Conservation (phyloP, 2,329 filamentous ascomycete species). For the Colletotrichum sp. region DNA sequence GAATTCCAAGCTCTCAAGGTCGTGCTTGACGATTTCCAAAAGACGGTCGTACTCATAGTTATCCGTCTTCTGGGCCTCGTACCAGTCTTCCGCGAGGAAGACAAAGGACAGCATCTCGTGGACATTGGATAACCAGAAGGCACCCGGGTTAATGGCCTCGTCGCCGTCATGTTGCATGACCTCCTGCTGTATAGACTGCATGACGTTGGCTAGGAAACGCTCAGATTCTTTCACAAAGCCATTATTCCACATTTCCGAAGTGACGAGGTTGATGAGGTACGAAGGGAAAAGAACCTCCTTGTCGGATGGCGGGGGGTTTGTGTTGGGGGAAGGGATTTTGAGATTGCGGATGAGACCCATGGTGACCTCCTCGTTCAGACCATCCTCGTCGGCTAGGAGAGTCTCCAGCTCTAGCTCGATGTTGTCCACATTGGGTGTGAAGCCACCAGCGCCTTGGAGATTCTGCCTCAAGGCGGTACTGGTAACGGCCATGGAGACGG, state of each 20-base stretch:
- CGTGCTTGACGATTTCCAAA: slow-evolving; percentile 98
- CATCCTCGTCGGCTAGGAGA: slow-evolving; percentile 92
- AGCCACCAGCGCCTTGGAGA: slow-evolving; percentile 75
- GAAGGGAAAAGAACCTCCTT: slow-evolving; percentile 99
- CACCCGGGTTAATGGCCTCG: slow-evolving; percentile 94
- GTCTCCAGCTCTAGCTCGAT: slow-evolving; percentile 95
- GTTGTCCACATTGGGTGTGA: slow-evolving; percentile 82
- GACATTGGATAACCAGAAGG: slow-evolving; percentile 99
- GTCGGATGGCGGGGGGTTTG: slow-evolving; percentile 89
- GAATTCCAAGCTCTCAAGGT: slow-evolving; percentile 97
- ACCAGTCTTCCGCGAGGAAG: slow-evolving; percentile 99
- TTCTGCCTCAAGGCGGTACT: slow-evolving; percentile 71
- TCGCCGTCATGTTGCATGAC: slow-evolving; percentile 99
- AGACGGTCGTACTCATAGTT: slow-evolving; percentile 99
- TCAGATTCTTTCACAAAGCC: slow-evolving; percentile 99
- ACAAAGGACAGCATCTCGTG: slow-evolving; percentile 99
- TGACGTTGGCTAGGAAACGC: slow-evolving; percentile 97
- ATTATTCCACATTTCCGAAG: slow-evolving; percentile 99
- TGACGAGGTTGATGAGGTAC: slow-evolving; percentile 98
- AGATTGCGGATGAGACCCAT: slow-evolving; percentile 95
- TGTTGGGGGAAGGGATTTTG: slow-evolving; percentile 90
- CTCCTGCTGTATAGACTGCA: slow-evolving; percentile 99
- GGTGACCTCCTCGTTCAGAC: slow-evolving; percentile 94
- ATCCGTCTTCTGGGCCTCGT: slow-evolving; percentile 98
- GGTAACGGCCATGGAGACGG: slow-evolving; percentile 92